A percentile compares a stretch with the other conserved stretches of the same genome.
Evolutionary conservation across 306 rosid genomes (phyloP).

Genomic region (Cucumis hystrix): DNA sequence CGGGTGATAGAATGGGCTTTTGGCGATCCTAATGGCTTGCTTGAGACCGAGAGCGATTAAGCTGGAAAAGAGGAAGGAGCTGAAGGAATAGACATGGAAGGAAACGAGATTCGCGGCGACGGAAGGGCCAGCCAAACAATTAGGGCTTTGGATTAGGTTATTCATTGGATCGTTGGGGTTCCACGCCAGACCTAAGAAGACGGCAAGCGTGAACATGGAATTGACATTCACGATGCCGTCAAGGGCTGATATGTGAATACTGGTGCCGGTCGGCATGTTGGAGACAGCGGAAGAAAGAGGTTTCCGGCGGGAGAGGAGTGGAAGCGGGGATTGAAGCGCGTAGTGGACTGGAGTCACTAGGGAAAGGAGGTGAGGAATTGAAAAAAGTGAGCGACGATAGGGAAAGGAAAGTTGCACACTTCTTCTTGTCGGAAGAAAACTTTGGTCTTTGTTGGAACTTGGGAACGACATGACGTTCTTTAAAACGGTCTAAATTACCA

Average conservation of each 20-base stretch:
- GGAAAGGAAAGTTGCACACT: not conserved
- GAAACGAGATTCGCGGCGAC: constrained; percentile 61
- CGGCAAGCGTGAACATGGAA: constrained; percentile 79
- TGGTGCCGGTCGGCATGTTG: constrained; percentile 40
- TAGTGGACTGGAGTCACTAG: not conserved
- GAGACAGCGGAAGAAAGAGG: not conserved
- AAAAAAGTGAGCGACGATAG: not conserved
- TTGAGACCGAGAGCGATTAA: constrained; percentile 75
- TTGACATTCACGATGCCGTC: constrained; percentile 80
- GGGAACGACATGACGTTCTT: not conserved
- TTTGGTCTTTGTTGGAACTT: not conserved
- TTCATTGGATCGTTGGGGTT: constrained; percentile 53
- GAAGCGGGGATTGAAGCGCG: not conserved
- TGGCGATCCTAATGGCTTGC: constrained; percentile 63
- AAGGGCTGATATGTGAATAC: constrained; percentile 54
- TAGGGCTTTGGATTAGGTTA: constrained; percentile 21
- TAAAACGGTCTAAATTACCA: not conserved
- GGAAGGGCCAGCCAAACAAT: constrained; percentile 40
- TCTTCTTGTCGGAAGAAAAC: not conserved
- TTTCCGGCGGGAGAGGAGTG: not conserved
- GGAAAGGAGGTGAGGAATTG: not conserved
- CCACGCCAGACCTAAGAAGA: constrained; percentile 76
- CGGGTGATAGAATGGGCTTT: constrained; percentile 28
- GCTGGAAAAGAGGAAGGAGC: constrained; percentile 97
- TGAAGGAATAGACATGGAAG: constrained; percentile 92